Conservation (phyloP, 495 filamentous ascomycete species). For the Staphylotrichum longicolle region DNA sequence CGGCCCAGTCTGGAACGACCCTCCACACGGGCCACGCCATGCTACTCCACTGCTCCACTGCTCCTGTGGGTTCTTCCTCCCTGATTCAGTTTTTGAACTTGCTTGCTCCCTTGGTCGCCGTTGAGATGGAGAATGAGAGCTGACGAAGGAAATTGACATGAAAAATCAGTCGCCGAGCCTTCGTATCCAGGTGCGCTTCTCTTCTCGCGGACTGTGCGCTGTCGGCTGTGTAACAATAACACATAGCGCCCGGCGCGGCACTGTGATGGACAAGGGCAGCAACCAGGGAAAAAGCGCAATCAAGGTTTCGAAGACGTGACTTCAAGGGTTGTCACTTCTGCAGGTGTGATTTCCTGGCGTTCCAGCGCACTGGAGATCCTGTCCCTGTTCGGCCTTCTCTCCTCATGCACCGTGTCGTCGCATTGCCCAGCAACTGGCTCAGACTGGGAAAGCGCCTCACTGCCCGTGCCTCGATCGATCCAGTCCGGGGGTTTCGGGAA, state of each 20-base stretch:
- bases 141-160: too few species aligned
- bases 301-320: too few species aligned
- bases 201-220: too few species aligned
- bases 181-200: too few species aligned
- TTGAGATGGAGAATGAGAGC: too few species aligned
- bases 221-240: too few species aligned
- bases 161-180: too few species aligned
- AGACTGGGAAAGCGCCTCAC: not conserved
- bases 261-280: not conserved
- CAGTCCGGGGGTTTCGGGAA: slow-evolving; percentile 24
- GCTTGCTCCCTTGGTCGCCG: too few species aligned
- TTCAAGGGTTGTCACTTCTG: not conserved
- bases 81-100: too few species aligned
- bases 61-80: not conserved
- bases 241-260: too few species aligned
- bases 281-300: not conserved
- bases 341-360: not conserved
- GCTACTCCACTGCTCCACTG: not conserved
- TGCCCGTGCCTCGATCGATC: slow-evolving; percentile 11
- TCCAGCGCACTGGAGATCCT: slow-evolving; percentile 6
- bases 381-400: not conserved
- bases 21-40: slow-evolving; percentile 8
- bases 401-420: not conserved
- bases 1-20: not conserved
- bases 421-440: not conserved